Percentiles rank a stretch among this genome's conserved stretches.
Conservation (phyloP, 2,329 filamentous ascomycete genomes). For the Aschersonia sp. region DNA sequence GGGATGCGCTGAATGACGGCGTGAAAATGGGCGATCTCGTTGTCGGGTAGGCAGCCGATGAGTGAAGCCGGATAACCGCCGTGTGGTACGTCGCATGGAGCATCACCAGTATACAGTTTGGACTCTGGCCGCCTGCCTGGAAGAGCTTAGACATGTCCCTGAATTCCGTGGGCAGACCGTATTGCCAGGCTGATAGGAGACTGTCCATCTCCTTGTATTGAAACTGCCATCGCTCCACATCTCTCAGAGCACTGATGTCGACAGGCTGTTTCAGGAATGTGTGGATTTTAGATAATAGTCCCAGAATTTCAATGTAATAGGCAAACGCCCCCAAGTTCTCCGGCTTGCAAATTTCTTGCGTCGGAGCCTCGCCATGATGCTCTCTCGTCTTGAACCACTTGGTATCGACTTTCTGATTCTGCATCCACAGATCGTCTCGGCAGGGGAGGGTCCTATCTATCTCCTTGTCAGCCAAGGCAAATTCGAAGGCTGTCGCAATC, state of each 20-base stretch:
- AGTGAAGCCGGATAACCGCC: constrained; percentile 78
- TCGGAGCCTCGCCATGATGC: constrained; percentile 26
- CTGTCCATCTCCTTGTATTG: constrained; percentile 76
- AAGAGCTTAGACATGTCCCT: constrained; percentile 72
- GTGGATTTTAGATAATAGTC: constrained; percentile 77
- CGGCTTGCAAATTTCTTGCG: constrained; percentile 52
- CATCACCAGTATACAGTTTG: constrained; percentile 81
- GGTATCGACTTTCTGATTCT: constrained; percentile 73
- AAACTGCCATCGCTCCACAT: constrained; percentile 82
- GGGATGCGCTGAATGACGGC: constrained; percentile 71
- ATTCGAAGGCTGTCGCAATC: constrained; percentile 82
- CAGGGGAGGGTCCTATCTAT: constrained; percentile 80
- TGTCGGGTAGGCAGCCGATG: constrained; percentile 82
- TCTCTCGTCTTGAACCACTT: constrained; percentile 56
- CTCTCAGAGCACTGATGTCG: constrained; percentile 68
- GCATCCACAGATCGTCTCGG: constrained; percentile 71
- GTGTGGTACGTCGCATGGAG: constrained; percentile 83
- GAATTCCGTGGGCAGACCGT: constrained; percentile 68
- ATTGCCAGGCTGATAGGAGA: constrained; percentile 69
- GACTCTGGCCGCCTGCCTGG: constrained; percentile 50
- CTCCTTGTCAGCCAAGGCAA: constrained; percentile 76
- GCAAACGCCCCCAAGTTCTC: constrained; percentile 80
- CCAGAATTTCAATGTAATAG: constrained; percentile 80
- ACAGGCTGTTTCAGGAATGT: constrained; percentile 79
- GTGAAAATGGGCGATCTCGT: constrained; percentile 81